Evolutionary conservation across 2,329 filamentous ascomycete species (phyloP).

Genomic region (Aspergillus calidoustus): DNA sequence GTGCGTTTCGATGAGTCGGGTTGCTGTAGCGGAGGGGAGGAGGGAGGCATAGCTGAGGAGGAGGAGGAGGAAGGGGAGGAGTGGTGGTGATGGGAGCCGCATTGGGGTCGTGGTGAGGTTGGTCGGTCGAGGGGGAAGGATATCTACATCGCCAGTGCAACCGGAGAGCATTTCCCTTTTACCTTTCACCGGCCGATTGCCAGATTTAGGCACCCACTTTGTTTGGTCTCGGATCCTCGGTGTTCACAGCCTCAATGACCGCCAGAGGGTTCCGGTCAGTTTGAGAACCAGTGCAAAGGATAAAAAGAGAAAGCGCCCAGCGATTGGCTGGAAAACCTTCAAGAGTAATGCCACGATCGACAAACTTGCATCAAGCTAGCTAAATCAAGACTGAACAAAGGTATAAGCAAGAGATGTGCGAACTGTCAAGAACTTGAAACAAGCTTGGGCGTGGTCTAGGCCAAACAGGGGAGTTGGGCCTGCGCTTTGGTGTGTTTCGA

Average conservation of each 20-base stretch:
- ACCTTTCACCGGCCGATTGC: no score
- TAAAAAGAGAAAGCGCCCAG: no score
- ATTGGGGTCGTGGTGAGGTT: neutral
- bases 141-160: no score
- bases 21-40: constrained; percentile 55
- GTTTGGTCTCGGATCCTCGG: no score
- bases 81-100: neutral
- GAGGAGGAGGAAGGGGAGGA: neutral
- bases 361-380: neutral
- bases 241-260: no score
- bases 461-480: no score
- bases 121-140: no score
- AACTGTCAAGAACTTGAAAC: neutral
- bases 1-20: constrained; percentile 74
- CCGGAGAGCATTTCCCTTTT: no score
- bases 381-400: neutral
- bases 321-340: no score
- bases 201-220: no score
- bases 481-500: neutral
- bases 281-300: no score
- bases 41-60: neutral
- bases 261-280: no score
- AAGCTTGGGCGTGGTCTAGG: neutral
- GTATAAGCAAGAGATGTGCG: neutral
- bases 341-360: neutral